Evolutionary conservation across 306 rosid genomes (phyloP), one percentile per base, ranked within the genome.

Genomic region (Inga oerstediana): DNA sequence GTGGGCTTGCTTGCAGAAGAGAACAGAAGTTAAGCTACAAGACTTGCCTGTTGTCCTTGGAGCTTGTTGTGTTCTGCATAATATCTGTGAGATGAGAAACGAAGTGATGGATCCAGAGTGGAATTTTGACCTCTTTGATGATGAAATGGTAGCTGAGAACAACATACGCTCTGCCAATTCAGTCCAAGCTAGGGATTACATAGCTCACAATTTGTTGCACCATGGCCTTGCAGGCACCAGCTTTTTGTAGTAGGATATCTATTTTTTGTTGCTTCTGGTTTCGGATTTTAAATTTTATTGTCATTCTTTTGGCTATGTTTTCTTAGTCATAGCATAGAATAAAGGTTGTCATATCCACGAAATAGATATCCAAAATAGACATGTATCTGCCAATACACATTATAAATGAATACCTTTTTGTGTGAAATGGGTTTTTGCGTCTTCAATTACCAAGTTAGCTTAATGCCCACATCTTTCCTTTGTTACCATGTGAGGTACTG

Each of bases 1-100:
- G 80, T 94, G 98, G 98, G 76, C 94, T 76, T 92, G 98, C 58
- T 85, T 94, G 80, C 97, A 93, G 87, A 94, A 88, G 90, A 93
- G 98, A 70, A 90, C 93, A 0, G 98, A 94, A 75, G 94, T 87
- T 69, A 94, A 94, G 76, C 92, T 94, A 5, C 93, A 94, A 77
- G 98, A 92, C 10, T 78, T 94, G 90, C 97, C 97, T 2, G 90
- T 74, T 32, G 88, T 92, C 76, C 93, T 92, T 59, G 97, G 98
- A 0, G 98, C 97, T 77, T 94, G 98, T 58, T 94, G 98, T 87
- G 96, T 91, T 76, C 35, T 94, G 86, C 97, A 94, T 78, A 94
- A 94, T 51, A 92, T 94, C 10, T 94, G 98, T 65, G 91, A 93
- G 81, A 90, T 92, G 91, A 88, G 85, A 11, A 84, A 88, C 4